Conservation (phyloP, 192 early-diverging fungal genomes). For the Coemansia aciculifera region DNA sequence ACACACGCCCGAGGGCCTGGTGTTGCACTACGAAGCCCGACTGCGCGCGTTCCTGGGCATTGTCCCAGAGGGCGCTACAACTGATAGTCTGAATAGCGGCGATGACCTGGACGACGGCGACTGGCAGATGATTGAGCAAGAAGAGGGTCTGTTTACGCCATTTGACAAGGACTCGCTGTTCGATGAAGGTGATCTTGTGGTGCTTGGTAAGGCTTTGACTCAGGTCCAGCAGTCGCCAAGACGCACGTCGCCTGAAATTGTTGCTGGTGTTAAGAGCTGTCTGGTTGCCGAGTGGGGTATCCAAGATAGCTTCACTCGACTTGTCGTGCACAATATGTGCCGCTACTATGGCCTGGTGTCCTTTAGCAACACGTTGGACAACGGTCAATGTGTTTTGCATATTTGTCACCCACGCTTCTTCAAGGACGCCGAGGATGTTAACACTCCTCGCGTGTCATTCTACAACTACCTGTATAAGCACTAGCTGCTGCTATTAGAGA, state of each 20-base stretch:
- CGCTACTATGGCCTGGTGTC: conserved; percentile 54
- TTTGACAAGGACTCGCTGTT: conserved; percentile 28
- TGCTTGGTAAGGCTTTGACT: conserved; percentile 25
- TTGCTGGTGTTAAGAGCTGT: conserved; percentile 32
- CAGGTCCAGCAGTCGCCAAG: conserved; percentile 8
- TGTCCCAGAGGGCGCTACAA: not conserved
- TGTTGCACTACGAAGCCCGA: conserved; percentile 38
- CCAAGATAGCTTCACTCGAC: conserved; percentile 47
- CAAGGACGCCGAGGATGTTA: conserved; percentile 14
- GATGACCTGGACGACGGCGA: conserved; percentile 26
- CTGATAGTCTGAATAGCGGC: not conserved
- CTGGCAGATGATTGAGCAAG: conserved; percentile 45
- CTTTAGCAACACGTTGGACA: conserved; percentile 36
- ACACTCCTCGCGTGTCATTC: conserved; percentile 23
- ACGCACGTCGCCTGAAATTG: conserved; percentile 22
- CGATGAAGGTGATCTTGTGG: conserved; percentile 42
- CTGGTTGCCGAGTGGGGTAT: conserved; percentile 43
- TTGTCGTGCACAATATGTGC: conserved; percentile 51
- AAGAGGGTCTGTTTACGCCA: conserved; percentile 34
- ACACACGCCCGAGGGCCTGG: conserved; percentile 46
- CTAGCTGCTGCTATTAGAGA: not conserved
- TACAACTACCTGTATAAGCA: conserved; percentile 32
- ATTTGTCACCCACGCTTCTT: conserved; percentile 51
- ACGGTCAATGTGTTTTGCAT: conserved; percentile 32
- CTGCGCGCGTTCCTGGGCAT: conserved; percentile 40